A percentile compares a stretch with the other conserved stretches of the same genome.
Evolutionary conservation across 805 yeast species (phyloP).

Genomic region (Nematodospora valgi): DNA sequence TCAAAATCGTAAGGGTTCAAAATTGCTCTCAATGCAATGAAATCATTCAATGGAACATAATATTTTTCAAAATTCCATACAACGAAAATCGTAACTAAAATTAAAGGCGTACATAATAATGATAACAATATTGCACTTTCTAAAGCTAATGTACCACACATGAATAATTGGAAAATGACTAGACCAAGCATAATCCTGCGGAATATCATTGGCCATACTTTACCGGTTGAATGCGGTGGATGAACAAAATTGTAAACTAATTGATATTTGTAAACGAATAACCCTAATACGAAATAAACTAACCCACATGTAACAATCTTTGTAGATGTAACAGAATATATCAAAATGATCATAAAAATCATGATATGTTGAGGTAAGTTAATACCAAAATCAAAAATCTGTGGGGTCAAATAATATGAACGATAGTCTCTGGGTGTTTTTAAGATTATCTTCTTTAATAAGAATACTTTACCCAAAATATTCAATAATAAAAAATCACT

Average conservation of each 20-base stretch:
- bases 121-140: conserved; percentile 54
- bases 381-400: conserved; percentile 58
- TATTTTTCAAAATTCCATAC: conserved; percentile 51
- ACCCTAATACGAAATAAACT: conserved; percentile 53
- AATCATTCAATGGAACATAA: conserved; percentile 51
- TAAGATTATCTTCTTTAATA: conserved; percentile 33
- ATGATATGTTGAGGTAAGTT: conserved; percentile 60
- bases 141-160: conserved; percentile 61
- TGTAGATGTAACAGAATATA: conserved; percentile 59
- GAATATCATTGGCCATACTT: conserved; percentile 64
- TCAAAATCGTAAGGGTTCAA: conserved; percentile 41
- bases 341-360: conserved; percentile 55
- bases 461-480: conserved; percentile 69
- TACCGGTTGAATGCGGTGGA: conserved; percentile 64
- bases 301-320: conserved; percentile 58
- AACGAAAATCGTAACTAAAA: conserved; percentile 43
- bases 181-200: conserved; percentile 54
- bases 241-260: conserved; percentile 59
- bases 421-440: conserved; percentile 81
- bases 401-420: conserved; percentile 62
- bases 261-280: conserved; percentile 60
- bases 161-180: conserved; percentile 54
- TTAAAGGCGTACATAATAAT: conserved; percentile 46
- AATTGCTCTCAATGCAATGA: conserved; percentile 59
- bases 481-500: conserved; percentile 51